Conservation (phyloP, 164 flowering plant species). For the Brasenia schreberi region DNA sequence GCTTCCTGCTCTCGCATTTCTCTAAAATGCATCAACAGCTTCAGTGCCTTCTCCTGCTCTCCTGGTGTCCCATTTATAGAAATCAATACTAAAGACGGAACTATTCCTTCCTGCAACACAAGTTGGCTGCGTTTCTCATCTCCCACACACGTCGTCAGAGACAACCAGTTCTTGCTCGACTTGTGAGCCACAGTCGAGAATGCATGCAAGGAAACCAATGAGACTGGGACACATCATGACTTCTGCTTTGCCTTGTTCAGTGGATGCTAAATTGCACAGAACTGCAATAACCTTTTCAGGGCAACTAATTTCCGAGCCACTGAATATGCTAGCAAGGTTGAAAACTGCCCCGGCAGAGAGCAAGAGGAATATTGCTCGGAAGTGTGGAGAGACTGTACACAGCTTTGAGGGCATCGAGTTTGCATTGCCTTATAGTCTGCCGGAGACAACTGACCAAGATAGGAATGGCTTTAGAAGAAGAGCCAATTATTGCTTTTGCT, state of each 20-base stretch:
- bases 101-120: slow-evolving; percentile 89
- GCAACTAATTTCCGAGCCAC: slow-evolving; percentile 1
- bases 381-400: slow-evolving; percentile 65
- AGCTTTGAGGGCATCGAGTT: slow-evolving; percentile 78
- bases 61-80: slow-evolving; percentile 78
- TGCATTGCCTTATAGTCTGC: slow-evolving; percentile 43
- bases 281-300: neutral
- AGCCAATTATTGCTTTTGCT: slow-evolving; percentile 71
- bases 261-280: neutral
- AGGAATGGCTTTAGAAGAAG: slow-evolving; percentile 51
- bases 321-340: slow-evolving; percentile 18
- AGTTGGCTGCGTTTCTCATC: slow-evolving; percentile 57
- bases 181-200: slow-evolving; percentile 64
- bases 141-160: slow-evolving; percentile 38
- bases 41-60: slow-evolving; percentile 85
- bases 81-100: slow-evolving; percentile 81
- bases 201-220: slow-evolving; percentile 37
- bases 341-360: slow-evolving; percentile 53
- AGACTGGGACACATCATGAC: slow-evolving; percentile 16
- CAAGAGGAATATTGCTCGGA: slow-evolving; percentile 36
- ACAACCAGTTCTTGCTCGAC: slow-evolving; percentile 82
- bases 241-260: neutral
- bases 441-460: slow-evolving; percentile 44
- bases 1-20: slow-evolving; percentile 67
- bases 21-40: slow-evolving; percentile 72